These are phyloP conservation scores for Hygrophila difformis DNA, from an alignment of 257 asterid species.

Conservation along the genomic window DNA sequence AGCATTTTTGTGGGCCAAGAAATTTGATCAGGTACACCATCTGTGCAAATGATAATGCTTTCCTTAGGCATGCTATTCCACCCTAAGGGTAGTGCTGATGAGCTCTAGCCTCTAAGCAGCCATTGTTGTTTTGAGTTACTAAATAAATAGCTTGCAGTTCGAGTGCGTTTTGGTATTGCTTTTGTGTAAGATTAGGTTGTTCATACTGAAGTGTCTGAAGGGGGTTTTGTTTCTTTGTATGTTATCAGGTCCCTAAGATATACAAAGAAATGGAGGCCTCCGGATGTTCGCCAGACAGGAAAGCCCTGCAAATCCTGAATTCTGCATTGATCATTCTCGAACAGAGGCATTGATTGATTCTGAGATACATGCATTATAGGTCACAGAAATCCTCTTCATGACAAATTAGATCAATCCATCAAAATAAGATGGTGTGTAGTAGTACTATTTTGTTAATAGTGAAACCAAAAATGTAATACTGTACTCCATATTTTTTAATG, in stretches of 20 bases:
- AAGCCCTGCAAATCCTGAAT: conserved; percentile 75
- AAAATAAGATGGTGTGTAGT: no score
- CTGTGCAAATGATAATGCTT: not conserved
- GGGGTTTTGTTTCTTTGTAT: conserved; percentile 6
- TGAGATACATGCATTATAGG: no score
- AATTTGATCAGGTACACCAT: conserved; percentile 63
- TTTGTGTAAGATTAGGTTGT: no score
- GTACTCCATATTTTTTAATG: no score
- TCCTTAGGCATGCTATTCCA: not conserved
- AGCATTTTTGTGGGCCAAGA: conserved; percentile 86
- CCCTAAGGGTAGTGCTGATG: not conserved
- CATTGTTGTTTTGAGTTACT: no score
- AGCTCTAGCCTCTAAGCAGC: no score
- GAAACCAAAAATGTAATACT: no score
- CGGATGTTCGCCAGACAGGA: conserved; percentile 88
- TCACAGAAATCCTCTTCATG: no score
- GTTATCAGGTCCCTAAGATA: conserved; percentile 58
- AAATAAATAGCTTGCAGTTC: no score
- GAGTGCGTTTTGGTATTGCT: no score
- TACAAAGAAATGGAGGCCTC: conserved; percentile 79
- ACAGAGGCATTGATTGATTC: conserved; percentile 32
- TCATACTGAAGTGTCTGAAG: not conserved
- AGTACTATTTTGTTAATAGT: no score
- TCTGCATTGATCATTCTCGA: conserved; percentile 49
- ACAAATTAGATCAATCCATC: no score